A percentile compares a stretch with the other conserved stretches of the same genome.
Evolutionary conservation across 805 yeast genomes (phyloP).

Genomic region (Cyberlindnera mississippiensis): DNA sequence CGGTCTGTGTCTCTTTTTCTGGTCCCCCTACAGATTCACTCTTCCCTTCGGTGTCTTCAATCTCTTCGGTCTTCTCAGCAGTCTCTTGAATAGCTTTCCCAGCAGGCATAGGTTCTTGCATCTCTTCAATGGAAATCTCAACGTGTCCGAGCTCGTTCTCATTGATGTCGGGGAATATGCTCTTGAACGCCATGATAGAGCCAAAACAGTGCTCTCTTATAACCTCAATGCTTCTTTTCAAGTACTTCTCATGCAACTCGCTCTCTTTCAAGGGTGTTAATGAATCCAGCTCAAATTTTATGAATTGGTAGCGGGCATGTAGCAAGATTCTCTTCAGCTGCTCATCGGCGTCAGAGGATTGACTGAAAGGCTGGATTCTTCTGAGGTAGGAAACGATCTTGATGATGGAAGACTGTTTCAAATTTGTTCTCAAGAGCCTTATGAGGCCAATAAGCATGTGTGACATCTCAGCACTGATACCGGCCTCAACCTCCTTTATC

Average conservation of each 20-base stretch:
- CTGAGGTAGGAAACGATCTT: slow-evolving; percentile 75
- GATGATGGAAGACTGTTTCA: slow-evolving; percentile 73
- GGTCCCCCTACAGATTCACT: too few species aligned
- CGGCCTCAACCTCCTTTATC: slow-evolving; percentile 45
- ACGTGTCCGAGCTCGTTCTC: slow-evolving; percentile 22
- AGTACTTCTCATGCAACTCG: slow-evolving; percentile 51
- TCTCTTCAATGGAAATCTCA: slow-evolving; percentile 10
- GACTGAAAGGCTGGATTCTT: slow-evolving; percentile 54
- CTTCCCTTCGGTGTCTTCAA: neutral
- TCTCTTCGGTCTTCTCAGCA: too few species aligned
- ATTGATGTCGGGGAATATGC: slow-evolving; percentile 50
- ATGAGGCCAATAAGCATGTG: slow-evolving; percentile 71
- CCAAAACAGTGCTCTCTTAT: slow-evolving; percentile 80
- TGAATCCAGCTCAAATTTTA: slow-evolving; percentile 55
- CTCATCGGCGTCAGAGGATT: slow-evolving; percentile 23
- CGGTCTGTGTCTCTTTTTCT: neutral
- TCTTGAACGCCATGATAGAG: slow-evolving; percentile 60
- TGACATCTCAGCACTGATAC: slow-evolving; percentile 53
- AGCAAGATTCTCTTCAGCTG: slow-evolving; percentile 55
- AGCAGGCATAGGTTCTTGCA: too few species aligned
- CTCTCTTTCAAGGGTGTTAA: slow-evolving; percentile 52
- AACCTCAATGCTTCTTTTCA: slow-evolving; percentile 78
- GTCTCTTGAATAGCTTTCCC: slow-evolving; percentile 1
- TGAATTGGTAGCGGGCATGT: slow-evolving; percentile 65
- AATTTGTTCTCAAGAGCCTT: slow-evolving; percentile 64